Evolutionary conservation across 495 filamentous ascomycete species (phyloP), one percentile per base, ranked within the genome.

Genomic region (Tirmania nivea): DNA sequence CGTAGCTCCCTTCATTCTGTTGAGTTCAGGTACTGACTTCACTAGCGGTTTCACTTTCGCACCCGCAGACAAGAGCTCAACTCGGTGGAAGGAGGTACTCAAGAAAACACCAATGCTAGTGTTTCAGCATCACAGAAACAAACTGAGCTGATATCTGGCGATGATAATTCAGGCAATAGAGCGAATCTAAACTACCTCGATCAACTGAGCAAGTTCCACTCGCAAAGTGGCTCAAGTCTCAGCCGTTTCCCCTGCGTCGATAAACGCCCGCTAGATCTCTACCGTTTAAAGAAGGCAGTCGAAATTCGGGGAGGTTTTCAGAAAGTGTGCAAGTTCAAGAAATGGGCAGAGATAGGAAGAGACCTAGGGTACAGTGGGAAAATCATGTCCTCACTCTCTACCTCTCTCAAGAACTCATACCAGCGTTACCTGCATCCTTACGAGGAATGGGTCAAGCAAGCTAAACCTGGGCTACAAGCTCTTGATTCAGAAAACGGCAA

Each of bases 351-450:
- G 66, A 95, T 99, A 57, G 90, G 90, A 35, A 81, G 90, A 63
- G 89, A 95, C 66, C 70, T 99, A 17, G 90, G 90, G 52, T 99
- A 99, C 69, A 95, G 90, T 63, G 90, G 90, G 63, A 99, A 99
- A 69, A 99, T 99, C 59, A 99, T 99, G 90, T 96, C 92, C 0
- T 96, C 92, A n/a, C 68, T 99, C 45, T 99, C 90, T 10, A 99
- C 90, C 1, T 96, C 92, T 19, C 76, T 99, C 51, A 99, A 96
- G 67, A 99, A 96, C 62, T 96, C 92, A 7, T 99, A 90, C 61
- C 85, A 93, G 63, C 78, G 86, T 65, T 99, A 89, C 80, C 78
- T 99, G 10, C 81, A 85, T 62, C 90, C 90, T 0, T 99, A 95
- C 63, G 90, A 99, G 68, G 87, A 95, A 56, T 99, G 94, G 64